phyloP scores from a whole-genome alignment of 2,329 filamentous ascomycete species.

The Westerdykella aurantiaca region DNA sequence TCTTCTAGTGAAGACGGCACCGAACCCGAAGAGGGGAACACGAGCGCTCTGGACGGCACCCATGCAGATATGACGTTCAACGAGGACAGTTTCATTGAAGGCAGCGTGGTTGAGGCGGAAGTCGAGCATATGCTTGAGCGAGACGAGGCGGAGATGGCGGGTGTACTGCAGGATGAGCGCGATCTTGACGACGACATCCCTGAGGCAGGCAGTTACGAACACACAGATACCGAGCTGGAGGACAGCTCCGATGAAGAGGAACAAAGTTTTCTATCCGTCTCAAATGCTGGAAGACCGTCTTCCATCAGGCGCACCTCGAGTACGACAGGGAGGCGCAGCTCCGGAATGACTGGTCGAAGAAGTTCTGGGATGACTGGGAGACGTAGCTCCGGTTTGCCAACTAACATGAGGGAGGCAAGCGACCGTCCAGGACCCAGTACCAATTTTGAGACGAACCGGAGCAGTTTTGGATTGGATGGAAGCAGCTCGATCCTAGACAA shows the following conservation, averaged over 20 bases:
- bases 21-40: constrained; percentile 41
- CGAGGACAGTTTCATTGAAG: constrained; percentile 45
- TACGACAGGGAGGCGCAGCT: constrained; percentile 6
- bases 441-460: constrained; percentile 10
- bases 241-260: constrained; percentile 29
- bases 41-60: constrained; percentile 41
- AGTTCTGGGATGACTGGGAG: constrained; percentile 14
- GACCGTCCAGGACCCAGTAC: background rate
- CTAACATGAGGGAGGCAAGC: too few species aligned
- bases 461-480: constrained; percentile 29
- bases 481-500: constrained; percentile 34
- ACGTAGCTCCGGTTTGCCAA: constrained; percentile 13
- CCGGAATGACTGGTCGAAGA: constrained; percentile 8
- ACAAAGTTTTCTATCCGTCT: constrained; percentile 2
- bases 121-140: constrained; percentile 37
- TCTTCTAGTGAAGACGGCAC: constrained; percentile 39
- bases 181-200: constrained; percentile 49
- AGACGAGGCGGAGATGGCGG: constrained; percentile 45
- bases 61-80: constrained; percentile 50
- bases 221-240: constrained; percentile 50
- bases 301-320: background rate
- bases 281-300: background rate
- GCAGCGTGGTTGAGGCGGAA: constrained; percentile 37
- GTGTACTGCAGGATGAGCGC: constrained; percentile 44
- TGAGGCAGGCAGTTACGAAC: constrained; percentile 50